phyloP scores from a whole-genome alignment of 257 asterid species.

The Datura wrightii region DNA sequence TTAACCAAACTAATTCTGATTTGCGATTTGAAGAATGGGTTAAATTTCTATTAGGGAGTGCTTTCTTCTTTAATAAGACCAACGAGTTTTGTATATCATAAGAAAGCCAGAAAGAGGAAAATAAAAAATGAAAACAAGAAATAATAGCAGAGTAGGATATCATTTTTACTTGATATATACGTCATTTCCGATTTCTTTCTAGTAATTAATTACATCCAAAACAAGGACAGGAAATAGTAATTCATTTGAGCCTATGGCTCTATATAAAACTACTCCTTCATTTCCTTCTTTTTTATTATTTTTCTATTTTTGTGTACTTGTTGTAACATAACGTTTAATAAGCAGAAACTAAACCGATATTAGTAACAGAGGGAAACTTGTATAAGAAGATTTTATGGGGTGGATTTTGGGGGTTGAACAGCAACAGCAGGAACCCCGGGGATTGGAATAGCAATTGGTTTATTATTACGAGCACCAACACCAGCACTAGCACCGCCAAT shows the following conservation, averaged over 20 bases:
- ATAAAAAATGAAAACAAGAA: background rate
- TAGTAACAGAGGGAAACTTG: background rate
- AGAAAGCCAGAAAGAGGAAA: background rate
- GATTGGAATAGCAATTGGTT: background rate
- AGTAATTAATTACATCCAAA: background rate
- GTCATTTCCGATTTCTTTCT: background rate
- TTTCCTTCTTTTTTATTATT: background rate
- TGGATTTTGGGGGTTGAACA: background rate
- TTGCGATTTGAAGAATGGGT: too few relatives aligned
- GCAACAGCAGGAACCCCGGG: background rate
- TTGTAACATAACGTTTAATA: background rate
- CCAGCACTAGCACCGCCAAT: background rate
- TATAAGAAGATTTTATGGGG: background rate
- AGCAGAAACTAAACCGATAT: background rate
- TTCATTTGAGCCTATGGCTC: slow-evolving; percentile 25
- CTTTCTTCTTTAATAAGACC: too few relatives aligned
- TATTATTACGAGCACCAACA: background rate
- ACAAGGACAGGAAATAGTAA: background rate
- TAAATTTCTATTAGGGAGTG: too few relatives aligned
- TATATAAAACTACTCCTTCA: background rate
- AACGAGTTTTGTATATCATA: background rate
- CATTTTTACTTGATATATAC: background rate
- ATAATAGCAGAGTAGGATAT: background rate
- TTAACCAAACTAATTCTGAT: too few relatives aligned
- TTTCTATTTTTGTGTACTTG: background rate